Percentiles rank a stretch among this genome's conserved stretches.
Evolutionary conservation across 805 yeast genomes (phyloP).

Genomic region (Candida stauntonica): DNA sequence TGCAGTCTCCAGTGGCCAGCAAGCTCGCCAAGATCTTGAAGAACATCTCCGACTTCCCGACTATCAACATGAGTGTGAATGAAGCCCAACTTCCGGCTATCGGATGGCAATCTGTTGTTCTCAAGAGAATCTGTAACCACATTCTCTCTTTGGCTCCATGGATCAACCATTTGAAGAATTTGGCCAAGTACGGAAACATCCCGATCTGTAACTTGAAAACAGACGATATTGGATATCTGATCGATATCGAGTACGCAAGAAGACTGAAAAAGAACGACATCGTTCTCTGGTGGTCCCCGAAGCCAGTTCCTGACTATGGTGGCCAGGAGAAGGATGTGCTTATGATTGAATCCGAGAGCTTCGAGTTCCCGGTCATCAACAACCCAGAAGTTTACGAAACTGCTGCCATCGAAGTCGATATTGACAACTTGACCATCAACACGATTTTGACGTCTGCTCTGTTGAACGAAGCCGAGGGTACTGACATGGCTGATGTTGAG

Average conservation of each 20-base stretch:
- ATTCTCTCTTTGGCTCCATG: constrained; percentile 71
- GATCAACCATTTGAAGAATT: constrained; percentile 57
- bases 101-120: constrained; percentile 73
- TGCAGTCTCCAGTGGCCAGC: constrained; percentile 66
- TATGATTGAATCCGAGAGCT: constrained; percentile 47
- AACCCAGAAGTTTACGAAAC: constrained; percentile 75
- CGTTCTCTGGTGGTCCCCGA: constrained; percentile 91
- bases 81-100: constrained; percentile 65
- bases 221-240: constrained; percentile 72
- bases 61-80: constrained; percentile 53
- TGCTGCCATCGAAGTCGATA: constrained; percentile 71
- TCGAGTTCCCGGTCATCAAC: constrained; percentile 68
- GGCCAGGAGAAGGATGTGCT: constrained; percentile 65
- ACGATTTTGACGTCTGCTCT: constrained; percentile 81
- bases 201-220: constrained; percentile 82
- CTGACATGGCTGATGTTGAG: constrained; percentile 56
- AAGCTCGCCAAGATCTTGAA: constrained; percentile 44
- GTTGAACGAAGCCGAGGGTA: constrained; percentile 84
- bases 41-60: constrained; percentile 53
- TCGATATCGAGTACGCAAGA: constrained; percentile 86
- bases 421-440: constrained; percentile 79
- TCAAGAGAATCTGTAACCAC: constrained; percentile 64
- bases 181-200: constrained; percentile 70
- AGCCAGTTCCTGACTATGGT: constrained; percentile 78
- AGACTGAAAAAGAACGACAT: constrained; percentile 57